Percentiles rank a stretch among this genome's conserved stretches.
Evolutionary conservation across 2,329 filamentous ascomycete genomes (phyloP).

Genomic region (Incumbomyces delicatus): DNA sequence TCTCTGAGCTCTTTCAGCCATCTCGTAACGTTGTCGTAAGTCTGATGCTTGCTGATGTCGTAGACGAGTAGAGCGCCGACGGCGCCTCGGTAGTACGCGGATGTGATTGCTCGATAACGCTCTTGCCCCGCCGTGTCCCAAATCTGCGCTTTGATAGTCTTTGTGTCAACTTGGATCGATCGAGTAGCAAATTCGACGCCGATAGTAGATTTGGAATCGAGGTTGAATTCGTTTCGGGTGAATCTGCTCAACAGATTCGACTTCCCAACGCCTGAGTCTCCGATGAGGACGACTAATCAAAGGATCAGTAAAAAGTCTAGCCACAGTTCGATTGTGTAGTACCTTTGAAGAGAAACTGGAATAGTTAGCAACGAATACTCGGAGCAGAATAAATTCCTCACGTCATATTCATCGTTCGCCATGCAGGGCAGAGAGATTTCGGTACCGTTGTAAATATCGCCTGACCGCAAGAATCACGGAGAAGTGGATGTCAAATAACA

Average conservation of each 20-base stretch:
- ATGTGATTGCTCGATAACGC: constrained; percentile 97
- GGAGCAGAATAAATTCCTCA: constrained; percentile 42
- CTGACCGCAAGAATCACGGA: not conserved
- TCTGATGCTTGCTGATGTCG: constrained; percentile 99
- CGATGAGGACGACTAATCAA: constrained; percentile 80
- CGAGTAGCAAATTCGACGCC: constrained; percentile 98
- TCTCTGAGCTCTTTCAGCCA: constrained; percentile 98
- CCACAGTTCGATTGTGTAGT: constrained; percentile 21
- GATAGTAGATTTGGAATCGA: constrained; percentile 99
- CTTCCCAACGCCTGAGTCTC: constrained; percentile 98
- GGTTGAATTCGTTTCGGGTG: constrained; percentile 99
- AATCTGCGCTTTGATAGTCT: constrained; percentile 99
- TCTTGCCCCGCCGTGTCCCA: constrained; percentile 99
- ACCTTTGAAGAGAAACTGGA: constrained; percentile 99
- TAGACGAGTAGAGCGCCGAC: constrained; percentile 97
- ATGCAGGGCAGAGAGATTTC: constrained; percentile 45
- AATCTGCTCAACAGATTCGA: constrained; percentile 99
- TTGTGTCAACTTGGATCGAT: constrained; percentile 96
- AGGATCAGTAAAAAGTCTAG: constrained; percentile 1
- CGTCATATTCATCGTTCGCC: constrained; percentile 99
- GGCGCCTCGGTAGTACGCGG: constrained; percentile 95
- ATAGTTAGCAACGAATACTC: constrained; percentile 16
- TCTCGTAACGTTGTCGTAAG: constrained; percentile 96
- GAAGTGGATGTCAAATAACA: too few relatives aligned
- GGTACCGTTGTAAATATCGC: not conserved